A percentile compares a stretch with the other conserved stretches of the same genome.
Evolutionary conservation across 768 basidiomycete genomes (phyloP).

Genomic region (Leccinum fibrillosum): DNA sequence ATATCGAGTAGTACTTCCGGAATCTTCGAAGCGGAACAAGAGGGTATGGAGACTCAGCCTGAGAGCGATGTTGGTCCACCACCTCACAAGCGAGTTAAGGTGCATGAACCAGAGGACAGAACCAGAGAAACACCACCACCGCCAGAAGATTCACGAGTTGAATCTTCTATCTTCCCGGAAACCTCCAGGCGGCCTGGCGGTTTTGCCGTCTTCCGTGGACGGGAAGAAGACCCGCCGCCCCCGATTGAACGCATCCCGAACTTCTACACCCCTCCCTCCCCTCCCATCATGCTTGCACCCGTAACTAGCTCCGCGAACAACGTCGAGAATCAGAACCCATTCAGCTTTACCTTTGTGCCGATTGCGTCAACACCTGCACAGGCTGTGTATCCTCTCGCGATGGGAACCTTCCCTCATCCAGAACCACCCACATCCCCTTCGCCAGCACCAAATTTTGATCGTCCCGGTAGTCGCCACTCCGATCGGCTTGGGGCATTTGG

Average conservation of each 20-base stretch:
- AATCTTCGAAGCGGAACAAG: conserved; percentile 41
- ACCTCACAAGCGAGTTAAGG: conserved; percentile 51
- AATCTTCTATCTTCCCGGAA: conserved; percentile 13
- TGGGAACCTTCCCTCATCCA: conserved; percentile 34
- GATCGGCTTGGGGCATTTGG: conserved; percentile 29
- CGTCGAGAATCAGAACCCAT: conserved; percentile 52
- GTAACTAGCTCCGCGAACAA: conserved; percentile 48
- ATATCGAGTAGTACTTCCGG: conserved; percentile 41
- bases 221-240: conserved; percentile 42
- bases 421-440: conserved; percentile 35
- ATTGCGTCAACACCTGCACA: conserved; percentile 52
- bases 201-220: conserved; percentile 51
- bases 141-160: conserved; percentile 13
- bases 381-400: conserved; percentile 35
- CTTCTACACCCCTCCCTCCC: conserved; percentile 44
- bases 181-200: conserved; percentile 25
- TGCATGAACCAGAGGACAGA: conserved; percentile 27
- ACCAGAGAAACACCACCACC: conserved; percentile 11
- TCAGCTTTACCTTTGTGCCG: conserved; percentile 50
- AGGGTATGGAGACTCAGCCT: conserved; percentile 38
- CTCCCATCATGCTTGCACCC: conserved; percentile 33
- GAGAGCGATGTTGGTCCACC: conserved; percentile 41
- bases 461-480: conserved; percentile 33
- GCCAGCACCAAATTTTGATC: conserved; percentile 30
- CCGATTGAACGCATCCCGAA: conserved; percentile 52